Conservation (phyloP, 1,139 yeast genomes). For the Groenewaldozyma auringiensis region DNA sequence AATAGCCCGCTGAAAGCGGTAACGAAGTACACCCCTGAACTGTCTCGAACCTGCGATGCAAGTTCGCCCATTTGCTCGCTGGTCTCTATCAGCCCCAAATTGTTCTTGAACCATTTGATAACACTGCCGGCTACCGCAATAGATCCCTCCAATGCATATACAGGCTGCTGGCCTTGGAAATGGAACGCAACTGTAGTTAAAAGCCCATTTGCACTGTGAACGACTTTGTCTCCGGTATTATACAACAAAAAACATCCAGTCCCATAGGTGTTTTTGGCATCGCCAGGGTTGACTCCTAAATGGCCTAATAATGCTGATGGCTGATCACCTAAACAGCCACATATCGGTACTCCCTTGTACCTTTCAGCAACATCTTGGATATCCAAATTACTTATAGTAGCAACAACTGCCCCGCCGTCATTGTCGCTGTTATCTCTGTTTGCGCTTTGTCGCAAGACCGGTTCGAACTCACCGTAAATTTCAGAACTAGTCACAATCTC, state of each 20-base stretch:
- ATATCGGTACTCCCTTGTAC: constrained; percentile 57
- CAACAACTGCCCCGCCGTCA: too few relatives aligned
- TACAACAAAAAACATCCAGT: constrained; percentile 89
- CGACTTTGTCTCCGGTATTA: constrained; percentile 63
- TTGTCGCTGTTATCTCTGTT: constrained; percentile 17
- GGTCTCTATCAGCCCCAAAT: constrained; percentile 69
- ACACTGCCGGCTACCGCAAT: constrained; percentile 95
- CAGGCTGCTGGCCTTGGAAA: constrained; percentile 71
- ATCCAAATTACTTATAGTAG: too few relatives aligned
- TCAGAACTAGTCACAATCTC: constrained; percentile 76
- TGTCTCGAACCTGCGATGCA: constrained; percentile 70
- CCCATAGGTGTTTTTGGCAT: constrained; percentile 95
- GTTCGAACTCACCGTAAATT: constrained; percentile 51
- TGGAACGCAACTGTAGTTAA: constrained; percentile 86
- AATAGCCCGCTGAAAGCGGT: constrained; percentile 93
- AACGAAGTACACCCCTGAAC: constrained; percentile 91
- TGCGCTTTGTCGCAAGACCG: neutral
- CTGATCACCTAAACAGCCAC: constrained; percentile 94
- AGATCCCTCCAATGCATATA: constrained; percentile 89
- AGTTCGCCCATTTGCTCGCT: constrained; percentile 88
- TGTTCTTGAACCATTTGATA: constrained; percentile 91
- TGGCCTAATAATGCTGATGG: constrained; percentile 92
- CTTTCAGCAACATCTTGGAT: constrained; percentile 17
- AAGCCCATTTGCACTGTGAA: constrained; percentile 67
- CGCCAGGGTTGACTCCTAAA: constrained; percentile 72